Evolutionary conservation across 345 rosid genomes (phyloP).

Genomic region (Pistacia vera): DNA sequence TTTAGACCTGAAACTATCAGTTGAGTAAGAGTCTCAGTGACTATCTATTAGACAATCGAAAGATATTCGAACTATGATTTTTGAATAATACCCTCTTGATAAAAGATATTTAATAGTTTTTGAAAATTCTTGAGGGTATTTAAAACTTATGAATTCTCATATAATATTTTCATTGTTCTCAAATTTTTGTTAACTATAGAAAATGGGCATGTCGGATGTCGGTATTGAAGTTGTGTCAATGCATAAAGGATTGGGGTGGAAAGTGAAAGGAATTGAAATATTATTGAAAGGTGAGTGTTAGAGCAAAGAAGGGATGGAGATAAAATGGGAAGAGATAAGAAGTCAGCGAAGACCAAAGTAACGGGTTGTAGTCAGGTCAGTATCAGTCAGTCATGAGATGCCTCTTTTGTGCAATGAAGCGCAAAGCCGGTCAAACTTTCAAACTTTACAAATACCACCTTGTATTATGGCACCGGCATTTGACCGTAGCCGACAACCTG

Average conservation of each 20-base stretch:
- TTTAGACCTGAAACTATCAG: no score
- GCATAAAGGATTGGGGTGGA: neutral
- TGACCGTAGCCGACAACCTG: slow-evolving; percentile 69
- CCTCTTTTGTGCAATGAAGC: neutral
- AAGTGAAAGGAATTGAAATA: neutral
- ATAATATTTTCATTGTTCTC: no score
- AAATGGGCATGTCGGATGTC: no score
- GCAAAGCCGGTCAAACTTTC: slow-evolving; percentile 47
- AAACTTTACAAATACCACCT: slow-evolving; percentile 15
- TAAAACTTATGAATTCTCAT: no score
- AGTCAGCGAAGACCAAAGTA: slow-evolving; percentile 59
- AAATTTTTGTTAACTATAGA: no score
- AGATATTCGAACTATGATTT: no score
- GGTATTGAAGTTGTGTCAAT: no score
- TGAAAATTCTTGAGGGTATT: no score
- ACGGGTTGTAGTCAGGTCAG: slow-evolving; percentile 26
- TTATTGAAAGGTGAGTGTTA: neutral
- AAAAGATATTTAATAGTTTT: no score
- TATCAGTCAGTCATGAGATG: slow-evolving; percentile 23
- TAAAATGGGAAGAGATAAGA: neutral
- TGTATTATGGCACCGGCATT: slow-evolving; percentile 73
- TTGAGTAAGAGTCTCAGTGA: no score
- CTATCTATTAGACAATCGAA: no score
- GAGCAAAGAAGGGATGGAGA: slow-evolving; percentile 10
- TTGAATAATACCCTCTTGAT: no score